Evolutionary conservation across 2,329 filamentous ascomycete species (phyloP).

Genomic region (Epichloe sibirici): DNA sequence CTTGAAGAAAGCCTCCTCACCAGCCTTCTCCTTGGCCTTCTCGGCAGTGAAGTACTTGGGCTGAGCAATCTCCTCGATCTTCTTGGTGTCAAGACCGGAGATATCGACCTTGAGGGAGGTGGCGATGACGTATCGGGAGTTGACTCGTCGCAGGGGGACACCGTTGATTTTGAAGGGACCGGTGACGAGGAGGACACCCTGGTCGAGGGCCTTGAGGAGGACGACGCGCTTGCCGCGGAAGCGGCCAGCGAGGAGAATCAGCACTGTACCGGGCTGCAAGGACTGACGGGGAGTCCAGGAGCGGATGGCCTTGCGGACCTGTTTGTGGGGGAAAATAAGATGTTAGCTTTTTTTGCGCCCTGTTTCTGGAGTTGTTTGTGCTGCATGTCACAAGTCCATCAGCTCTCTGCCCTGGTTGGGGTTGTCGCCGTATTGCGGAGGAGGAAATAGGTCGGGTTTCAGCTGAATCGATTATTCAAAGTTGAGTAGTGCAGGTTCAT

Average conservation of each 20-base stretch:
- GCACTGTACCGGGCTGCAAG: conserved; percentile 87
- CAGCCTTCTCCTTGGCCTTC: conserved; percentile 88
- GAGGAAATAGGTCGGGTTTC: neutral
- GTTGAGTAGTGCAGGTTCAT: neutral
- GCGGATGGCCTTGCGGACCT: conserved; percentile 92
- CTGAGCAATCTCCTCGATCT: conserved; percentile 67
- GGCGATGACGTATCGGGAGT: conserved; percentile 87
- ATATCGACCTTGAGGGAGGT: conserved; percentile 79
- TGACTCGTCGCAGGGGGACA: conserved; percentile 90
- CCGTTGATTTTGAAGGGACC: conserved; percentile 99
- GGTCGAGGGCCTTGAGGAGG: conserved; percentile 92
- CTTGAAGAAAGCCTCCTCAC: conserved; percentile 99
- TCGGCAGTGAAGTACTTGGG: conserved; percentile 94
- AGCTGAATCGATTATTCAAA: neutral
- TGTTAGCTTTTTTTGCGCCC: conserved; percentile 1
- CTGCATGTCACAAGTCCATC: neutral
- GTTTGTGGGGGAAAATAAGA: conserved; percentile 19
- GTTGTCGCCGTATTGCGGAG: neutral
- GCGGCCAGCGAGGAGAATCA: conserved; percentile 97
- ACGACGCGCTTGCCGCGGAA: conserved; percentile 99
- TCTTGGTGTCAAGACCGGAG: conserved; percentile 74
- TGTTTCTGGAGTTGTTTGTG: neutral
- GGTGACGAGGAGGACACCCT: conserved; percentile 97
- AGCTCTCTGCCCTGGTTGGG: conserved; percentile 1
- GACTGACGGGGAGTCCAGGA: conserved; percentile 77